Evolutionary conservation across 352 stramenopile genomes (phyloP), one percentile per base, ranked within the genome.

Genomic region (Globisporangium orthogonon): DNA sequence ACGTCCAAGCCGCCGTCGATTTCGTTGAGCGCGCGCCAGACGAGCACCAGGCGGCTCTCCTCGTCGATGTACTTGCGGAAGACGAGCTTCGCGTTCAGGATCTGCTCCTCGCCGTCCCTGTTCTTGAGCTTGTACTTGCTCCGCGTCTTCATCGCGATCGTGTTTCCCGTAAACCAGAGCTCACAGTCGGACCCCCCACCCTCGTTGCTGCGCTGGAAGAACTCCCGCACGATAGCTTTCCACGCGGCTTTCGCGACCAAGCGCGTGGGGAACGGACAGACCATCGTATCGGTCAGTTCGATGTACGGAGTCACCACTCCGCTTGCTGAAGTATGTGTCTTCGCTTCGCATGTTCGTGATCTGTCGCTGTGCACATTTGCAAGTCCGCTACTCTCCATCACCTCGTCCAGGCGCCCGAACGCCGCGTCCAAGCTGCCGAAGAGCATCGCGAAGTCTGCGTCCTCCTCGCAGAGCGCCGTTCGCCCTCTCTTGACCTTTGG

Each of bases 41-140:
- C 43, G 17, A 61, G 15, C 35, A 65, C 59, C 33, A 61, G 40
- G 45, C 59, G 53, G 46, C 31, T 54, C 11, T 57, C 50, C 37
- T 58, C 33, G 23, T 56, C 48, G 6, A 44, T 39, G 49, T 51
- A 62, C 48, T 56, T 62, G 30, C 49, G 56, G 15, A 63, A 14
- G 41, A 63, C 58, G 37, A 63, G 7, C 43, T 58, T 63, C 41
- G 43, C 18, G 6, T 44, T 58, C 11, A 63, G 14, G 29, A 43
- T 35, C 51, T 52, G 30, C 50, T 54, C 23, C 7, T 46, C 35
- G 17, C 18, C 39, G 15, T 17, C 45, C 17, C 33, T 13, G 39
- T 14, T 45, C 23, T 44, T 40, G 28, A 61, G 28, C 4, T 30
- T 47, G 37, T 56, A 56, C 13, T 44, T 44, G 18, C 2, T 52